Percentiles rank a stretch among this genome's conserved stretches.
phyloP scores from a whole-genome alignment of 2,329 filamentous ascomycete species.

The Fusarium sp. region DNA sequence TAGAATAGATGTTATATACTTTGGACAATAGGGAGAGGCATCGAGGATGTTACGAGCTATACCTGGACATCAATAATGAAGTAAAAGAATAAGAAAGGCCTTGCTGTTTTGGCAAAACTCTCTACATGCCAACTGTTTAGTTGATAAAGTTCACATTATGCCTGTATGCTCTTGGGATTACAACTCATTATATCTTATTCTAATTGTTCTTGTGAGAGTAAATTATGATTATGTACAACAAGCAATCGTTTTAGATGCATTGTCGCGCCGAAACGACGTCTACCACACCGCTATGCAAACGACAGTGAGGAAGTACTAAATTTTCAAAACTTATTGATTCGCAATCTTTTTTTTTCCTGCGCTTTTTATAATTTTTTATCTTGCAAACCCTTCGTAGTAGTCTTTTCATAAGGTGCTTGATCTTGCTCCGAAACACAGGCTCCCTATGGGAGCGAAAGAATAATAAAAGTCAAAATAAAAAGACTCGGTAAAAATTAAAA shows the following conservation, averaged over 20 bases:
- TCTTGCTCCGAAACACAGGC: conserved; percentile 14
- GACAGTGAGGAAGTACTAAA: conserved; percentile 26
- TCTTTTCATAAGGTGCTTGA: conserved; percentile 7
- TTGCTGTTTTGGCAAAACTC: background rate
- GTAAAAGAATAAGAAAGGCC: conserved; percentile 18
- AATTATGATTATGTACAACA: conserved; percentile 49
- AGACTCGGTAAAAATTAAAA: conserved; percentile 20
- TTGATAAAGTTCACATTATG: background rate
- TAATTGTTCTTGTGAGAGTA: conserved; percentile 34
- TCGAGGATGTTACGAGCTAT: conserved; percentile 9
- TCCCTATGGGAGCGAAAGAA: conserved; percentile 20
- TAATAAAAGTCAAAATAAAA: conserved; percentile 31
- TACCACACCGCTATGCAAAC: conserved; percentile 44
- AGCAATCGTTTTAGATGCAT: conserved; percentile 27
- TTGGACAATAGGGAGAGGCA: background rate
- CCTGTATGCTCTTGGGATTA: background rate
- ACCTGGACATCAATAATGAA: conserved; percentile 14
- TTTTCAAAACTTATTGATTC: conserved; percentile 27
- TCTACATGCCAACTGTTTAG: background rate
- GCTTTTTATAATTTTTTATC: conserved; percentile 18
- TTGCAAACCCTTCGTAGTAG: conserved; percentile 5
- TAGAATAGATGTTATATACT: conserved; percentile 47
- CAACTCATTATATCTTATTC: conserved; percentile 6
- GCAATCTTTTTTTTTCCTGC: conserved; percentile 20
- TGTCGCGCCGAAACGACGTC: conserved; percentile 22